Conservation (phyloP, 192 early-diverging fungal species). For the Funneliformis geosporum region DNA sequence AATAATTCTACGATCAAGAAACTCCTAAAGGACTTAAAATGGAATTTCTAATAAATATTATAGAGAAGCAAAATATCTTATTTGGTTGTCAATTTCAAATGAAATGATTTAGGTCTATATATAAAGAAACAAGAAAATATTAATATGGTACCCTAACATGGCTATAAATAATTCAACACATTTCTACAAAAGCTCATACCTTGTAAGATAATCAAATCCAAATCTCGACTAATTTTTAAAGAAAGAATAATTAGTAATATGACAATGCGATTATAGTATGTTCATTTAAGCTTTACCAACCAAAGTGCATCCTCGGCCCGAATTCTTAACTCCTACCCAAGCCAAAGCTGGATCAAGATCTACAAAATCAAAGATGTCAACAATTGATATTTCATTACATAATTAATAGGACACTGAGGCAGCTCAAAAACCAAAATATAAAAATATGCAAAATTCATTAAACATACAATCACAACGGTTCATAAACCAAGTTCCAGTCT, state of each 20-base stretch:
- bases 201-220: conserved; percentile 73
- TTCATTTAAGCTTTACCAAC: neutral
- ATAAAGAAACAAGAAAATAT: neutral
- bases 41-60: too few species aligned
- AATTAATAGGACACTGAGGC: too few species aligned
- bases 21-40: too few species aligned
- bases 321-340: conserved; percentile 79
- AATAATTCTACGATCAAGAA: too few species aligned
- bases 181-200: conserved; percentile 29
- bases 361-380: neutral
- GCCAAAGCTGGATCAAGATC: conserved; percentile 76
- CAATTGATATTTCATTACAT: neutral
- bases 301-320: conserved; percentile 70
- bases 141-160: neutral
- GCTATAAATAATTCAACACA: neutral
- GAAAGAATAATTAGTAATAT: neutral
- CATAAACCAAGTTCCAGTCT: conserved; percentile 82
- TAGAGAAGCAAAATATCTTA: neutral
- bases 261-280: neutral
- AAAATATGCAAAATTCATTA: too few species aligned
- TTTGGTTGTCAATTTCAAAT: conserved; percentile 50
- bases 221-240: conserved; percentile 47
- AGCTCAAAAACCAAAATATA: neutral
- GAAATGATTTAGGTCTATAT: conserved; percentile 58
- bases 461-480: conserved; percentile 74